Conservation (phyloP, 1,139 yeast genomes). For the Casaregolazyma suthepensis region DNA sequence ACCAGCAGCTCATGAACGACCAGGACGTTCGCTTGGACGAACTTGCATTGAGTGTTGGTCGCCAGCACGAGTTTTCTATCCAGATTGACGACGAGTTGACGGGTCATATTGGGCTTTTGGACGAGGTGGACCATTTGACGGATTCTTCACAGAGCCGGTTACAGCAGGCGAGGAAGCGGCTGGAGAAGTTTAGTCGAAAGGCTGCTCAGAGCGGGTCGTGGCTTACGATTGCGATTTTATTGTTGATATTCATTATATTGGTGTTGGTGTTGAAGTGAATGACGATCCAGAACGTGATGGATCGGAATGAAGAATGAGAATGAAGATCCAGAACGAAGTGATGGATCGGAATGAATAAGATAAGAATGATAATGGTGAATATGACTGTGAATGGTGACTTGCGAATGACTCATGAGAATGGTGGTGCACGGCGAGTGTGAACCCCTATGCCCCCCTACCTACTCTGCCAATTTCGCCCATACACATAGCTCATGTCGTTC, state of each 20-base stretch:
- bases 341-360: not conserved
- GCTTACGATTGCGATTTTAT: constrained; percentile 59
- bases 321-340: not conserved
- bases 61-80: constrained; percentile 61
- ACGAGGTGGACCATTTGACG: constrained; percentile 64
- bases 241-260: constrained; percentile 52
- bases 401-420: not conserved
- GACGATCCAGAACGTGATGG: not conserved
- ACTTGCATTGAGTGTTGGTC: constrained; percentile 53
- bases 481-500: not conserved
- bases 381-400: no score
- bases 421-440: not conserved
- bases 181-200: constrained; percentile 49
- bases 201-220: constrained; percentile 68
- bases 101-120: constrained; percentile 60
- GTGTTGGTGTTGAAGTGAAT: constrained; percentile 51
- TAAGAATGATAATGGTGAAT: not conserved
- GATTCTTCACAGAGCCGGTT: constrained; percentile 50
- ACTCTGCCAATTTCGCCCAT: not conserved
- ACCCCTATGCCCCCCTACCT: not conserved
- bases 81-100: constrained; percentile 62
- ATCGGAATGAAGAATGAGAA: no score
- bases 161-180: constrained; percentile 48
- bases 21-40: constrained; percentile 61
- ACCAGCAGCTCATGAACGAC: constrained; percentile 53